Conservation (phyloP, 2,329 filamentous ascomycete species). For the Cercospora nicotianae region DNA sequence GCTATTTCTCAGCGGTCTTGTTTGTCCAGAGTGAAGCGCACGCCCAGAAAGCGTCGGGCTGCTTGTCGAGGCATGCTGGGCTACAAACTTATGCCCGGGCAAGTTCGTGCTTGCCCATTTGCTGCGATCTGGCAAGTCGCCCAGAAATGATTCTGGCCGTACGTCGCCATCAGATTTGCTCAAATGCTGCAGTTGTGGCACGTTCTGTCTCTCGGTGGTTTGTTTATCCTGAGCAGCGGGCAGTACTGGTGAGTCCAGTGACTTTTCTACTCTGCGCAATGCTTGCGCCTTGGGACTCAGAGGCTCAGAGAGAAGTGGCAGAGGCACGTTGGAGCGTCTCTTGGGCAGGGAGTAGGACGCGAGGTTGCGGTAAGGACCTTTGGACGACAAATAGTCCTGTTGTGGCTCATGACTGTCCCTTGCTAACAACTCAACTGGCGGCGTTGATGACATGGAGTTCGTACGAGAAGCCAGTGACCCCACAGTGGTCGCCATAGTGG, state of each 20-base stretch:
- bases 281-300: background rate
- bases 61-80: conserved; percentile 6
- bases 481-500: conserved; percentile 28
- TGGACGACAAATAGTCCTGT: conserved; percentile 17
- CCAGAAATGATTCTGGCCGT: conserved; percentile 33
- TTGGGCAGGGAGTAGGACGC: conserved; percentile 30
- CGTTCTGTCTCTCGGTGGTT: conserved; percentile 15
- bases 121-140: conserved; percentile 28
- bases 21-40: conserved; percentile 1
- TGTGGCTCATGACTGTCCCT: conserved; percentile 22
- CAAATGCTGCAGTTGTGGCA: conserved; percentile 19
- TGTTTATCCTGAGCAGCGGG: conserved; percentile 6
- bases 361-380: conserved; percentile 27
- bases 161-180: conserved; percentile 14
- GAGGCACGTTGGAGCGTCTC: conserved; percentile 30
- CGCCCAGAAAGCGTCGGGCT: conserved; percentile 1
- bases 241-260: conserved; percentile 21
- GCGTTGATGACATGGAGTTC: conserved; percentile 33
- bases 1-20: conserved; percentile 21
- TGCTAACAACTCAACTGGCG: conserved; percentile 25
- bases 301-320: background rate
- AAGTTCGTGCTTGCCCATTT: conserved; percentile 25
- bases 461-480: conserved; percentile 30
- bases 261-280: conserved; percentile 2
- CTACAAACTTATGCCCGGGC: background rate